phyloP scores from a whole-genome alignment of 192 early-diverging fungal species.

The Backusella sp. region DNA sequence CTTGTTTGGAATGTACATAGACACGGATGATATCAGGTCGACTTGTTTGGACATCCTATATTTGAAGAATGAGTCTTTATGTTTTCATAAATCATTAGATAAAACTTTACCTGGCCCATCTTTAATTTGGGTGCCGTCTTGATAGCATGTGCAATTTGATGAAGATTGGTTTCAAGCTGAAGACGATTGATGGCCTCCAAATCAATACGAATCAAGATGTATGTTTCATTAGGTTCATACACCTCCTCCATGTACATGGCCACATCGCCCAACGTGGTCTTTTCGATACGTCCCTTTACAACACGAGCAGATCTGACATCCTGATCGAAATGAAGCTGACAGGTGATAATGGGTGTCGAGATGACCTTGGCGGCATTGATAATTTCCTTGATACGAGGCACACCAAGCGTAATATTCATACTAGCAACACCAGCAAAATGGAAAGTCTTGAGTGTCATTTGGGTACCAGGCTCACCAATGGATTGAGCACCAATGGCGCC shows the following conservation, averaged over 20 bases:
- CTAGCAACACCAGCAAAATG: conserved; percentile 99
- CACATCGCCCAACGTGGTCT: conserved; percentile 87
- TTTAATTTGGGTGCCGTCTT: conserved; percentile 83
- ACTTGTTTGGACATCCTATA: conserved; percentile 59
- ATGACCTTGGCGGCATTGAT: conserved; percentile 99
- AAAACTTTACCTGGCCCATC: conserved; percentile 49
- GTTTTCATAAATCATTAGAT: conserved; percentile 13
- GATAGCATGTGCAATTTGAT: conserved; percentile 78
- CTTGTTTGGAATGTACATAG: conserved; percentile 61
- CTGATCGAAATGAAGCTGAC: conserved; percentile 64
- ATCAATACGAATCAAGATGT: conserved; percentile 81
- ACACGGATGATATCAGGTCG: conserved; percentile 65
- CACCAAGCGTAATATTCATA: conserved; percentile 99
- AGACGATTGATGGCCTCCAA: conserved; percentile 79
- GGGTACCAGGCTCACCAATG: conserved; percentile 98
- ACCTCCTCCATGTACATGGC: conserved; percentile 95
- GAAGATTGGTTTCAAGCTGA: conserved; percentile 84
- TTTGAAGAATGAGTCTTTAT: neutral
- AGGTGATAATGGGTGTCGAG: conserved; percentile 87
- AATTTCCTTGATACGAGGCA: conserved; percentile 99
- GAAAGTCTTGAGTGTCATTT: conserved; percentile 99
- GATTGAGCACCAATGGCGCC: conserved; percentile 96
- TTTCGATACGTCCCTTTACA: conserved; percentile 96
- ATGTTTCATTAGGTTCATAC: conserved; percentile 70
- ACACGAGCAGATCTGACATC: conserved; percentile 83